These are phyloP conservation scores for Cutaneotrichosporon sp. DNA, from an alignment of 1,284 basidiomycete species.

Conservation along the genomic window DNA sequence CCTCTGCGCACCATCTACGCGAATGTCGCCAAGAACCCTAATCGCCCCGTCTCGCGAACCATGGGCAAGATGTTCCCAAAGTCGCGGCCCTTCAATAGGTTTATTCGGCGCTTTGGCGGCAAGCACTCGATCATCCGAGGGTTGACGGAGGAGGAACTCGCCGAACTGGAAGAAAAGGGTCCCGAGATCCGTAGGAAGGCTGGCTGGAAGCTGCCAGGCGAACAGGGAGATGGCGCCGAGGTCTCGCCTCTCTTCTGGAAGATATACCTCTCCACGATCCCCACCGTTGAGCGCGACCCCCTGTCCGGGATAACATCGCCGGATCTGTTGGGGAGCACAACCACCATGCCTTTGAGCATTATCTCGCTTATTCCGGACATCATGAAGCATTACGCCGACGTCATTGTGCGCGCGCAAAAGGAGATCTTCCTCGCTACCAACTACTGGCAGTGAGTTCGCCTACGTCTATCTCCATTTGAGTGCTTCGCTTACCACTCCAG, in stretches of 20 bases:
- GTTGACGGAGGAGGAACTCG: conserved; percentile 33
- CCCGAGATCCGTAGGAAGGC: conserved; percentile 34
- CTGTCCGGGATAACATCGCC: conserved; percentile 55
- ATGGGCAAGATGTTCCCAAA: conserved; percentile 37
- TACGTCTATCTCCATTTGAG: background rate
- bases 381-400: conserved; percentile 55
- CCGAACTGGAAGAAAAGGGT: conserved; percentile 30
- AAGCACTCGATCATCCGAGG: conserved; percentile 47
- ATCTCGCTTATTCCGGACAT: conserved; percentile 57
- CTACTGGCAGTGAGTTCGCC: conserved; percentile 51
- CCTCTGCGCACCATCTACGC: conserved; percentile 26
- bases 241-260: conserved; percentile 47
- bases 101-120: conserved; percentile 37
- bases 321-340: conserved; percentile 54
- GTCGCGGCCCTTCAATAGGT: conserved; percentile 36
- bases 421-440: conserved; percentile 62
- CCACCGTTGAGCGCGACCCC: conserved; percentile 54
- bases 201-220: conserved; percentile 43
- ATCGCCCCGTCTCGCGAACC: conserved; percentile 31
- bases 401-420: conserved; percentile 55
- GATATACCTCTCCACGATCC: conserved; percentile 56
- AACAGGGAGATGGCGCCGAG: conserved; percentile 35
- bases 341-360: conserved; percentile 53
- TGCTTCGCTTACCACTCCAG: conserved; percentile 24
- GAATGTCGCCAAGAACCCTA: conserved; percentile 36